phyloP scores from a whole-genome alignment of 352 stramenopile species.

The Phytopythium aichiense region DNA sequence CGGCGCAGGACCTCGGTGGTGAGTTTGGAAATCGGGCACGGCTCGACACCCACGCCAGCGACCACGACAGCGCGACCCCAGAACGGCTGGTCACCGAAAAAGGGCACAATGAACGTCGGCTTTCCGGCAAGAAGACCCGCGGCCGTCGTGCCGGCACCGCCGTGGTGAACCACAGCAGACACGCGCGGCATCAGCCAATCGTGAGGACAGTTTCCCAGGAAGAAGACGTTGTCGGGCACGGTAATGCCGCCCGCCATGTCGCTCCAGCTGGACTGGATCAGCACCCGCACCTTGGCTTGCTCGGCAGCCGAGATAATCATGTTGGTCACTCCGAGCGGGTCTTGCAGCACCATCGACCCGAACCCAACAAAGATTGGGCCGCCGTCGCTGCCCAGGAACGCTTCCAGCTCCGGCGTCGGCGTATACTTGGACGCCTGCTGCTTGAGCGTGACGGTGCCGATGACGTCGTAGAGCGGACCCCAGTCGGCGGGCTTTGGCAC shows the following conservation, averaged over 20 bases:
- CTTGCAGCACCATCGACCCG: conserved; percentile 88
- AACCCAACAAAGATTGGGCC: conserved; percentile 92
- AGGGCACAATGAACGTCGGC: conserved; percentile 91
- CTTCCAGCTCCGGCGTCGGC: conserved; percentile 14
- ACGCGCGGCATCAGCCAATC: conserved; percentile 90
- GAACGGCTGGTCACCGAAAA: conserved; percentile 94
- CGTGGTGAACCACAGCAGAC: conserved; percentile 75
- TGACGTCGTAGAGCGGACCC: conserved; percentile 41
- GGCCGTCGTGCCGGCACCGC: conserved; percentile 87
- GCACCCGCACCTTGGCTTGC: conserved; percentile 54
- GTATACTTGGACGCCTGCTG: conserved; percentile 20
- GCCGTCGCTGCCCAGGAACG: conserved; percentile 31
- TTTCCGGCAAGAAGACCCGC: conserved; percentile 86
- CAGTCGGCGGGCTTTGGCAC: conserved; percentile 59
- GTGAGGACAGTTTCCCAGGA: conserved; percentile 71
- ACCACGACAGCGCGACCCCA: conserved; percentile 87
- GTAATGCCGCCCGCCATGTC: conserved; percentile 49
- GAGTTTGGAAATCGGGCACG: conserved; percentile 76
- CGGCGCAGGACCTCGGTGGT: conserved; percentile 65
- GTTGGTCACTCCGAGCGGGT: conserved; percentile 58
- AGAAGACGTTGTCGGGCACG: conserved; percentile 49
- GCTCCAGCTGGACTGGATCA: conserved; percentile 89
- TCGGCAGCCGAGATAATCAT: conserved; percentile 80
- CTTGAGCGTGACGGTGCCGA: conserved; percentile 43
- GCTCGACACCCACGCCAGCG: conserved; percentile 71